phyloP scores from a whole-genome alignment of 345 rosid genomes.

The Melastoma malabathricum region DNA sequence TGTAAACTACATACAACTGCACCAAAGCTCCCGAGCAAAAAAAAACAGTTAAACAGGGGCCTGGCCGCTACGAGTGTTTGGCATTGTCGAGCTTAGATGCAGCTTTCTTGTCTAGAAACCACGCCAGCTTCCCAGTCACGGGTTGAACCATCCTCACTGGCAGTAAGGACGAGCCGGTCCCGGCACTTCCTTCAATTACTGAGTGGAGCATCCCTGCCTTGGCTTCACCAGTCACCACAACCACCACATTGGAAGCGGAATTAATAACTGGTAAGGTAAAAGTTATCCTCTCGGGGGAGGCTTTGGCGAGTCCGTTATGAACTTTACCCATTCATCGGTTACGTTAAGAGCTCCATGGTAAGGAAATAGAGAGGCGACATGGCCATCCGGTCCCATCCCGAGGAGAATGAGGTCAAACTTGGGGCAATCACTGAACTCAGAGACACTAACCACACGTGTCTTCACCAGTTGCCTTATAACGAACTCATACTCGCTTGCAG shows the following conservation, averaged over 20 bases:
- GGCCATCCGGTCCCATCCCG: slow-evolving; percentile 83
- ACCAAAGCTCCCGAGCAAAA: too few relatives aligned
- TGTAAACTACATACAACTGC: too few relatives aligned
- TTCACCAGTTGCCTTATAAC: slow-evolving; percentile 62
- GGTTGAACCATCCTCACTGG: slow-evolving; percentile 72
- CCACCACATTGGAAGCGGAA: slow-evolving; percentile 60
- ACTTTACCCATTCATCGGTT: slow-evolving; percentile 67
- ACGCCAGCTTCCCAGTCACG: slow-evolving; percentile 44
- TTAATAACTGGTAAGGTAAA: slow-evolving; percentile 88
- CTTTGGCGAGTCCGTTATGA: slow-evolving; percentile 57
- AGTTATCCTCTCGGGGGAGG: slow-evolving; percentile 87
- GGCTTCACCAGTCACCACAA: slow-evolving; percentile 61
- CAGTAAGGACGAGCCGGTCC: slow-evolving; percentile 23
- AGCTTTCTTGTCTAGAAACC: slow-evolving; percentile 82
- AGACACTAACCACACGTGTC: slow-evolving; percentile 43
- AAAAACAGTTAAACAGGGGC: neutral
- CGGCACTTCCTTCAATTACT: slow-evolving; percentile 33
- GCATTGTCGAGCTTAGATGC: slow-evolving; percentile 48
- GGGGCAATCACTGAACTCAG: slow-evolving; percentile 74
- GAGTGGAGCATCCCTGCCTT: slow-evolving; percentile 63
- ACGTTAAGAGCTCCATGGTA: slow-evolving; percentile 43
- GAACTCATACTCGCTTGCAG: slow-evolving; percentile 63
- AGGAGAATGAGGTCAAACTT: slow-evolving; percentile 85
- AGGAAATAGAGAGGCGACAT: slow-evolving; percentile 80
- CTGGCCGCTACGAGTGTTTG: slow-evolving; percentile 22